Evolutionary conservation across 805 yeast genomes (phyloP).

Genomic region (Yamadazyma endophytica): DNA sequence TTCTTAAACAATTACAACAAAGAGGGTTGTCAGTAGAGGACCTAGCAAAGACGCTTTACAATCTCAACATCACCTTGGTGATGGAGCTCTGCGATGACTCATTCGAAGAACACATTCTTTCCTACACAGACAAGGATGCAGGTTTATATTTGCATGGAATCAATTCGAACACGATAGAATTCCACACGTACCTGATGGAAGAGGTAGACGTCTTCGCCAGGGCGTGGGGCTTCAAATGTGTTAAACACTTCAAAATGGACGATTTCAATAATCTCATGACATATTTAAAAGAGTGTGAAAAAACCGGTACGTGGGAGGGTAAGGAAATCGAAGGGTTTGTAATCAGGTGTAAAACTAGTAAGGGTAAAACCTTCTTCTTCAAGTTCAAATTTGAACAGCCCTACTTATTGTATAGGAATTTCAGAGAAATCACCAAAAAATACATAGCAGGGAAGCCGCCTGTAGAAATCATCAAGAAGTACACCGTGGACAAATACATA

Average conservation of each 20-base stretch:
- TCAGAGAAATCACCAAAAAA: slow-evolving; percentile 78
- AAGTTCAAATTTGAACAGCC: slow-evolving; percentile 96
- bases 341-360: slow-evolving; percentile 51
- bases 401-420: slow-evolving; percentile 80
- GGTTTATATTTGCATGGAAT: slow-evolving; percentile 92
- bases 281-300: slow-evolving; percentile 54
- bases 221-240: slow-evolving; percentile 65
- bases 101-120: slow-evolving; percentile 91
- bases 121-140: slow-evolving; percentile 58
- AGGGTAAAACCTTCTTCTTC: slow-evolving; percentile 61
- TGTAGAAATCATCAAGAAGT: slow-evolving; percentile 29
- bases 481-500: slow-evolving; percentile 53
- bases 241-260: slow-evolving; percentile 42
- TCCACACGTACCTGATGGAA: slow-evolving; percentile 61
- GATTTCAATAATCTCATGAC: slow-evolving; percentile 38
- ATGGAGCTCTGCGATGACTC: slow-evolving; percentile 89
- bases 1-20: slow-evolving; percentile 48
- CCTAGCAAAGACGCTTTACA: slow-evolving; percentile 54
- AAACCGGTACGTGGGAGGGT: slow-evolving; percentile 66
- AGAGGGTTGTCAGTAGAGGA: slow-evolving; percentile 38
- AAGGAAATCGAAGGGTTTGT: slow-evolving; percentile 93
- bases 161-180: slow-evolving; percentile 61
- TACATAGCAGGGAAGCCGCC: slow-evolving; percentile 31
- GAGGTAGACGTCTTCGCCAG: slow-evolving; percentile 58
- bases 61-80: slow-evolving; percentile 69